Evolutionary conservation across 2,329 filamentous ascomycete genomes (phyloP).

Genomic region (Madurella mycetomatis): DNA sequence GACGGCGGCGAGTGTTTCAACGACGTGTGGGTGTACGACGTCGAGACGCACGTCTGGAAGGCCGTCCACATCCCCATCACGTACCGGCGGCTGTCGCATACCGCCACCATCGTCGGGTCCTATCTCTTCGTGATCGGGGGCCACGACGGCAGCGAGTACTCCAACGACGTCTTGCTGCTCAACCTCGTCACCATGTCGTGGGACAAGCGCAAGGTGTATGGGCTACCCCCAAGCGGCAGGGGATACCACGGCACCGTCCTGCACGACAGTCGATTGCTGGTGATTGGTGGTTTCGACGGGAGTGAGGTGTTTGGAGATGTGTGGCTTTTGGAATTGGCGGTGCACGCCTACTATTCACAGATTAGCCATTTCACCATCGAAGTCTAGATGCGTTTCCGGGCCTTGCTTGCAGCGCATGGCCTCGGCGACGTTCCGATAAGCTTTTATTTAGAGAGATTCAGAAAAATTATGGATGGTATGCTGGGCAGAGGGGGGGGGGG

Average conservation of each 20-base stretch:
- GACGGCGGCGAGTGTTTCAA: constrained; percentile 69
- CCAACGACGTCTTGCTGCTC: constrained; percentile 62
- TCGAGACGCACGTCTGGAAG: constrained; percentile 58
- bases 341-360: constrained; percentile 68
- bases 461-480: neutral
- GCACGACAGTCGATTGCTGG: constrained; percentile 59
- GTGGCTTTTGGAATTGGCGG: constrained; percentile 62
- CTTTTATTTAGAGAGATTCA: neutral
- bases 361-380: constrained; percentile 70
- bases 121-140: constrained; percentile 68
- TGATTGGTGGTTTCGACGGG: constrained; percentile 66
- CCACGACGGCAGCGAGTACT: constrained; percentile 66
- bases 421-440: neutral
- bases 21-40: constrained; percentile 69
- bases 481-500: neutral
- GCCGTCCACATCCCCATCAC: constrained; percentile 54
- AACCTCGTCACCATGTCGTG: constrained; percentile 72
- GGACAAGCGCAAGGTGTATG: constrained; percentile 63
- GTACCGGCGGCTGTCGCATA: constrained; percentile 63
- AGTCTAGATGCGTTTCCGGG: constrained; percentile 39
- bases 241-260: constrained; percentile 65
- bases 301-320: constrained; percentile 64
- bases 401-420: neutral
- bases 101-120: constrained; percentile 64
- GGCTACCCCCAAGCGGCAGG: constrained; percentile 56